Evolutionary conservation across 2,329 filamentous ascomycete genomes (phyloP).

Genomic region (Aspergillus puulaauensis): DNA sequence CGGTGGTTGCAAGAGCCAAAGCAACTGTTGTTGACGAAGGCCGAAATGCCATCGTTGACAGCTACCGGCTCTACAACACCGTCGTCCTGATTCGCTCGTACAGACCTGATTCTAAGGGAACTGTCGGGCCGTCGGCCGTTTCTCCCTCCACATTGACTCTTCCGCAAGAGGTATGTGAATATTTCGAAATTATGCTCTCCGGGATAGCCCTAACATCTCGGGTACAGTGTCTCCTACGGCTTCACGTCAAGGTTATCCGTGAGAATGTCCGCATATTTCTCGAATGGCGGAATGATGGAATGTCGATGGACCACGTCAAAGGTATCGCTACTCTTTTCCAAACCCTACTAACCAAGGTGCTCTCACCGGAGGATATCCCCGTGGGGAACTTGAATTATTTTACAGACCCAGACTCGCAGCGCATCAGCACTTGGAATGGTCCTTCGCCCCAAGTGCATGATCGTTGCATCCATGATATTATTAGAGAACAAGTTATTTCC

Average conservation of each 20-base stretch:
- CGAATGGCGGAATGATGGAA: conserved; percentile 39
- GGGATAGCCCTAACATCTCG: too few species aligned
- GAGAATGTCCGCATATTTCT: conserved; percentile 37
- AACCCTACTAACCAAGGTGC: conserved; percentile 49
- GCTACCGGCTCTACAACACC: conserved; percentile 34
- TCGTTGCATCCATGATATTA: conserved; percentile 39
- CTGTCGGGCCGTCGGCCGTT: conserved; percentile 16
- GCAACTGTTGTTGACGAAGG: conserved; percentile 14
- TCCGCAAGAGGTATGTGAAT: conserved; percentile 30
- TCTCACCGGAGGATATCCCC: conserved; percentile 43
- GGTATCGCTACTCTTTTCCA: conserved; percentile 56
- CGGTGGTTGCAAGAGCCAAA: conserved; percentile 28
- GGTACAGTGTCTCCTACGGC: conserved; percentile 34
- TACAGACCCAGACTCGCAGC: conserved; percentile 55
- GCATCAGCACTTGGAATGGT: conserved; percentile 55
- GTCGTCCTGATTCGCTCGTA: conserved; percentile 35
- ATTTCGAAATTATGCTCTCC: too few species aligned
- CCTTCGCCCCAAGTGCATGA: conserved; percentile 41
- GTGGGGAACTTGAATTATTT: conserved; percentile 55
- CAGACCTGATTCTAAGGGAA: conserved; percentile 17
- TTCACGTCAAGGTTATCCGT: conserved; percentile 36
- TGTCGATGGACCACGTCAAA: conserved; percentile 37
- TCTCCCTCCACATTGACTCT: conserved; percentile 29
- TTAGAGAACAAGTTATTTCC: conserved; percentile 38
- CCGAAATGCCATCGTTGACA: conserved; percentile 10